Percentiles rank a stretch among this genome's conserved stretches.
These are phyloP conservation scores for Ogataea nakhonphanomensis DNA, from an alignment of 805 yeast species.

Conservation along the genomic window DNA sequence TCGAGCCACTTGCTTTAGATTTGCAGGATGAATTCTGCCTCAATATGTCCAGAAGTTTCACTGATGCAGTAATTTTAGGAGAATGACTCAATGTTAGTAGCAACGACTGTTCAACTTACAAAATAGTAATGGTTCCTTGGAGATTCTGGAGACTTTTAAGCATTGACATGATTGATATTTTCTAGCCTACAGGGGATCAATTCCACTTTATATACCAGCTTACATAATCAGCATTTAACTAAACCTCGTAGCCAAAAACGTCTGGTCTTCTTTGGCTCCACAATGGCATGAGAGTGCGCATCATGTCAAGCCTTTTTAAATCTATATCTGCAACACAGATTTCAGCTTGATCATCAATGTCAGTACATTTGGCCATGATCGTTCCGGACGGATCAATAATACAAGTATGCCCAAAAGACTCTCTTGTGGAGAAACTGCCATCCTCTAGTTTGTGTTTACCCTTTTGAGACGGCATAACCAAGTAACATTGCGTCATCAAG, in stretches of 20 bases:
- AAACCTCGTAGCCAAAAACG: constrained; percentile 45
- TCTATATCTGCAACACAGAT: constrained; percentile 68
- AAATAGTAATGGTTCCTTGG: constrained; percentile 46
- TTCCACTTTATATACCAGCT: background rate
- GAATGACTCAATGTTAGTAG: constrained; percentile 23
- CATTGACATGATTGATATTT: constrained; percentile 39
- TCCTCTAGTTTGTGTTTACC: constrained; percentile 65
- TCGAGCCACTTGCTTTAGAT: constrained; percentile 2
- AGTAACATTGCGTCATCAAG: constrained; percentile 82
- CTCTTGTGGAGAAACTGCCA: constrained; percentile 45
- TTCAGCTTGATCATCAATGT: constrained; percentile 36
- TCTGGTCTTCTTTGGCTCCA: constrained; percentile 69
- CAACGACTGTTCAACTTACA: constrained; percentile 23
- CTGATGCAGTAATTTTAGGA: constrained; percentile 22
- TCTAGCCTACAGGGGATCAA: no score
- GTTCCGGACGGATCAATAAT: constrained; percentile 93
- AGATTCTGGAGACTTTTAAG: constrained; percentile 42
- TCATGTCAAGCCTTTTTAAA: constrained; percentile 40
- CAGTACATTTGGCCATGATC: constrained; percentile 57
- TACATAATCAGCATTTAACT: constrained; percentile 4
- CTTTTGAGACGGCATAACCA: constrained; percentile 84
- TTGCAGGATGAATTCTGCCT: constrained; percentile 9
- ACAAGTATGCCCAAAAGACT: constrained; percentile 83
- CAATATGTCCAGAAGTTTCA: constrained; percentile 5
- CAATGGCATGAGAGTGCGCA: constrained; percentile 73